phyloP scores from a whole-genome alignment of 441 rosid genomes.

The California macrophylla region DNA sequence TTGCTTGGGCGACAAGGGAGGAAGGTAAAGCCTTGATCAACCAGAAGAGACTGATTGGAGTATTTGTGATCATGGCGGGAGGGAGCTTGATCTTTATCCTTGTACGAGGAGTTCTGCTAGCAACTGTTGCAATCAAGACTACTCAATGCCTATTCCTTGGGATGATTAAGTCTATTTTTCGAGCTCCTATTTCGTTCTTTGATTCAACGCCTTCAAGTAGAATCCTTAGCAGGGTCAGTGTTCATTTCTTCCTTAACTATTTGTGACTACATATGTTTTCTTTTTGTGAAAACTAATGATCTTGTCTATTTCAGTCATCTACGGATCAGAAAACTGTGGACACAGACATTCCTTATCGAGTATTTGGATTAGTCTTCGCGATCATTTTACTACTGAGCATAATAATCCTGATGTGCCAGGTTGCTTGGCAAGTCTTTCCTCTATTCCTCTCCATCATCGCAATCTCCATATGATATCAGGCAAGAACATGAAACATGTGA shows the following conservation, averaged over 20 bases:
- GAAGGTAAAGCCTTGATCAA: conserved; percentile 28
- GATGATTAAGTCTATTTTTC: conserved; percentile 43
- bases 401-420: conserved; percentile 45
- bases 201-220: conserved; percentile 52
- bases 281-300: too few relatives aligned
- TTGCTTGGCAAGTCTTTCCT: conserved; percentile 46
- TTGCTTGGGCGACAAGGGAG: conserved; percentile 83
- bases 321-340: conserved; percentile 58
- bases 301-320: conserved; percentile 34
- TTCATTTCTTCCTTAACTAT: conserved; percentile 1
- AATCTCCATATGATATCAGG: conserved; percentile 58
- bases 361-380: conserved; percentile 58
- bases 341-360: conserved; percentile 54
- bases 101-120: conserved; percentile 44
- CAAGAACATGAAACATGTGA: conserved; percentile 9
- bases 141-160: conserved; percentile 41
- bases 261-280: background rate
- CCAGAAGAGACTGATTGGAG: conserved; percentile 29
- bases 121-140: conserved; percentile 45
- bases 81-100: conserved; percentile 49
- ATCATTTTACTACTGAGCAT: conserved; percentile 49
- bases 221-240: conserved; percentile 52
- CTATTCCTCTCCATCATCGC: conserved; percentile 46
- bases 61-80: conserved; percentile 37
- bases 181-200: conserved; percentile 54